These are phyloP conservation scores for Pezicula radicicola DNA, from an alignment of 2,329 filamentous ascomycete species.

Conservation along the genomic window DNA sequence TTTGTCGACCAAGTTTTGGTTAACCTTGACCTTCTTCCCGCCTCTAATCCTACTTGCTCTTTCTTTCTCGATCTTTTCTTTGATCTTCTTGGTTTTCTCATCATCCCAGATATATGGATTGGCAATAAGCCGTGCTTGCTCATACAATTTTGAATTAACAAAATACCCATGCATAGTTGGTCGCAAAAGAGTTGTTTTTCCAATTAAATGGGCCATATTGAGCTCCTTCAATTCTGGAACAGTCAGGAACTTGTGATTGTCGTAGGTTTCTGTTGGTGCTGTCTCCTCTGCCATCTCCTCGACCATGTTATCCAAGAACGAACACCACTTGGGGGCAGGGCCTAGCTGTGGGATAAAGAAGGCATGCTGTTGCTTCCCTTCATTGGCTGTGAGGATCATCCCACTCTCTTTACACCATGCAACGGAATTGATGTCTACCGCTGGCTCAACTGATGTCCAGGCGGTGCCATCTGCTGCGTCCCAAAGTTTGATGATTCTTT, in stretches of 20 bases:
- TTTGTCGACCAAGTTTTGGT: slow-evolving; percentile 76
- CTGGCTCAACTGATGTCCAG: slow-evolving; percentile 94
- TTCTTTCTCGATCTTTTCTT: slow-evolving; percentile 95
- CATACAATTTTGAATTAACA: slow-evolving; percentile 90
- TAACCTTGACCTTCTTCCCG: slow-evolving; percentile 97
- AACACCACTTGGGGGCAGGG: slow-evolving; percentile 91
- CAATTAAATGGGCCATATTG: slow-evolving; percentile 84
- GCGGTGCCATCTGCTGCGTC: slow-evolving; percentile 77
- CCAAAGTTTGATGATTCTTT: slow-evolving; percentile 97
- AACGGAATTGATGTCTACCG: slow-evolving; percentile 92
- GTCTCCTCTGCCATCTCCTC: slow-evolving; percentile 95
- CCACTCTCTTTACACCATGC: slow-evolving; percentile 90
- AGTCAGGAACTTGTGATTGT: slow-evolving; percentile 99
- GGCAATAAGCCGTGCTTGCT: slow-evolving; percentile 87
- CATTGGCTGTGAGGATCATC: slow-evolving; percentile 95
- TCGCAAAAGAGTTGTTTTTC: slow-evolving; percentile 82
- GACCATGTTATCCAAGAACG: slow-evolving; percentile 94
- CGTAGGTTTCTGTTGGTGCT: slow-evolving; percentile 77
- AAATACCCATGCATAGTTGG: slow-evolving; percentile 99
- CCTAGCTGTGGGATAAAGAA: slow-evolving; percentile 95
- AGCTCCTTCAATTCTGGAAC: slow-evolving; percentile 80
- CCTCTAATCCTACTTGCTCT: slow-evolving; percentile 91
- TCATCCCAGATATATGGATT: slow-evolving; percentile 95
- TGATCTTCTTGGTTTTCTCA: slow-evolving; percentile 84
- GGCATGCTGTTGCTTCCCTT: slow-evolving; percentile 90